Evolutionary conservation across 129 eudicot species (phyloP), one percentile per base, ranked within the genome.

Genomic region (Chrysanthemum lavandulifolium): DNA sequence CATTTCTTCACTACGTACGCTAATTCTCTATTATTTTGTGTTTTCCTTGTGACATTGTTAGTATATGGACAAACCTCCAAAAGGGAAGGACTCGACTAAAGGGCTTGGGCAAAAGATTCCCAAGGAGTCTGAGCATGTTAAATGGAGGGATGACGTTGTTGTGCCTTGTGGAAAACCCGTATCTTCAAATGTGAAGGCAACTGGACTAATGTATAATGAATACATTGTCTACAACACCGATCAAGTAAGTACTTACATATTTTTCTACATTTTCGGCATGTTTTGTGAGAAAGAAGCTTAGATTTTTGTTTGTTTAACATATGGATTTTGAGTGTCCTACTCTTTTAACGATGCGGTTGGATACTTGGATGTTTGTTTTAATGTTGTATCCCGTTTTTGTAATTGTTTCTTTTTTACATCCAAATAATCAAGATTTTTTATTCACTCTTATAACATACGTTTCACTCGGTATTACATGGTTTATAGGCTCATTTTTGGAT

Each of bases 91-190:
- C 70, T 90, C 99, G 14, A 95, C 99, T 53, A 95, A 90, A 82
- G 99, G 99, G 61, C 94, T 95, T 33, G 99, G 99, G 55, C 86
- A 88, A 77, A 88, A 83, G 70, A 78, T 88, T 31, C 99, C 99
- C 31, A 74, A 70, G 9, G 88, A 83, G 78, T 83, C 91, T 5
- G 94, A 87, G 52, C 87, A 82, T 78, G 84, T 82, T 45, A 90
- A 86, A 57, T 95, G 99, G 99, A 86, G 74, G 77, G 91, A 91
- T 77, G 97, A 86, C 3, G 95, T 95, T 31, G 82, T 90, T 43
- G 96, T 95, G 72, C 99, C 99, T 36, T 90, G 97, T 73, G 99
- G 99, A 68, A 91, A 86, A 72, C 97, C 97, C 12, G 88, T 91
- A 13, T 66, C 85, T 13, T 90, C 99, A 16, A 86, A 85, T 59